Evolutionary conservation across 768 basidiomycete genomes (phyloP).

Genomic region (Cystofilobasidium ferigula): DNA sequence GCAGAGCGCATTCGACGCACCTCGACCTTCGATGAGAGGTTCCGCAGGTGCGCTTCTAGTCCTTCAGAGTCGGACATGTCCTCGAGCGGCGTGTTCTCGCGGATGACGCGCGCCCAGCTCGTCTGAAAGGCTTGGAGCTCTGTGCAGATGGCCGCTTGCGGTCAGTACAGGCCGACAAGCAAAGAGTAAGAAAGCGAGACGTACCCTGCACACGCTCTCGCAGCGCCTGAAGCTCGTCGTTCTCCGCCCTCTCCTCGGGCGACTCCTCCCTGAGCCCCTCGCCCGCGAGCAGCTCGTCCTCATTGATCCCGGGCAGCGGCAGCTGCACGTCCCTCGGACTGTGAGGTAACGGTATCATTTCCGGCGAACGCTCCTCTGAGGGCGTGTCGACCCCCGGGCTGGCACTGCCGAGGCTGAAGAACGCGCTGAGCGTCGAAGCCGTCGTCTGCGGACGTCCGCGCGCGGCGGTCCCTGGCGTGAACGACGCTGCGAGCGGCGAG

Average conservation of each 20-base stretch:
- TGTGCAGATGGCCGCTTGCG: too few relatives aligned
- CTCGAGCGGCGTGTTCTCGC: conserved; percentile 59
- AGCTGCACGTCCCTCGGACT: background rate
- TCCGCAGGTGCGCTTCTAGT: conserved; percentile 62
- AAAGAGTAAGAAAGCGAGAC: background rate
- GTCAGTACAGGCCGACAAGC: too few relatives aligned
- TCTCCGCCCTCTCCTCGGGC: background rate
- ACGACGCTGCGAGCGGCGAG: background rate
- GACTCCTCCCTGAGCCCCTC: background rate
- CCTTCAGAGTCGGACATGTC: conserved; percentile 54
- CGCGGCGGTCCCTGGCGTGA: background rate
- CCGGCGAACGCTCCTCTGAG: background rate
- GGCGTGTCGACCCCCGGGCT: background rate
- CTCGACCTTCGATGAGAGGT: conserved; percentile 56
- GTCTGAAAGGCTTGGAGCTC: background rate
- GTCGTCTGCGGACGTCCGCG: background rate
- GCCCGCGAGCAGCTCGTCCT: background rate
- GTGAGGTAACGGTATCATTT: background rate
- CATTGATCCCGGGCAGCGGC: background rate
- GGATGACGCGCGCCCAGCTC: conserved; percentile 42
- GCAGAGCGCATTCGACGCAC: conserved; percentile 41
- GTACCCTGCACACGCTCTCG: background rate
- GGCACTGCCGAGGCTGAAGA: background rate
- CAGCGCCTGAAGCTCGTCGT: background rate
- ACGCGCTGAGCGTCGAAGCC: background rate